Evolutionary conservation across 2,329 filamentous ascomycete species (phyloP).

Genomic region (Epicoccum nigrum): DNA sequence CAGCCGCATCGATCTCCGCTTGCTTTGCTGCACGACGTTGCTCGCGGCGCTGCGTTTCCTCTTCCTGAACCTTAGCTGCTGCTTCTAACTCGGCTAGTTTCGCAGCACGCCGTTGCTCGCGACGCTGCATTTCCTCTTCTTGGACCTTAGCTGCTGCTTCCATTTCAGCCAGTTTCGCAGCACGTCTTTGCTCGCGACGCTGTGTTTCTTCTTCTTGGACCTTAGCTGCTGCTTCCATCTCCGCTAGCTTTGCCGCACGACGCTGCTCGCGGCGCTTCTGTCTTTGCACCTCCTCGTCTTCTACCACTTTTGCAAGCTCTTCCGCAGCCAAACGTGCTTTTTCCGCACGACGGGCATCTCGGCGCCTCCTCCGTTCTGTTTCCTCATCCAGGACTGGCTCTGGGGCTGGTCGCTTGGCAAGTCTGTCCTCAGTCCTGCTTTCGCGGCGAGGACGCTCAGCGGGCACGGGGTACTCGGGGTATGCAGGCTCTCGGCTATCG

Average conservation of each 20-base stretch:
- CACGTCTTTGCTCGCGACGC: conserved; percentile 34
- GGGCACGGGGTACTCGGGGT: conserved; percentile 38
- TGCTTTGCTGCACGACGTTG: conserved; percentile 33
- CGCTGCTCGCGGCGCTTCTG: conserved; percentile 39
- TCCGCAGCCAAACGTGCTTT: conserved; percentile 35
- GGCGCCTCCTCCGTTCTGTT: conserved; percentile 34
- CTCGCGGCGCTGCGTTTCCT: conserved; percentile 38
- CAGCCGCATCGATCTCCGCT: conserved; percentile 31
- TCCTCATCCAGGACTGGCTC: conserved; percentile 37
- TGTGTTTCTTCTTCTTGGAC: conserved; percentile 28
- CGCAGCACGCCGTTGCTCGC: too few relatives aligned
- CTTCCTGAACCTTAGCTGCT: conserved; percentile 27
- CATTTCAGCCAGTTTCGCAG: too few relatives aligned
- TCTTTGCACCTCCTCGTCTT: conserved; percentile 33
- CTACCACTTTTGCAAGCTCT: conserved; percentile 30
- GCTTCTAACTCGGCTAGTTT: too few relatives aligned
- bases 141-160: too few relatives aligned
- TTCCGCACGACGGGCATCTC: conserved; percentile 36
- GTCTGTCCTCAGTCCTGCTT: conserved; percentile 33
- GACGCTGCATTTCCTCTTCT: too few relatives aligned
- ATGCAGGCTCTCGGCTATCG: conserved; percentile 35
- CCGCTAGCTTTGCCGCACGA: conserved; percentile 31
- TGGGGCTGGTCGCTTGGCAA: conserved; percentile 34
- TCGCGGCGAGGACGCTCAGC: conserved; percentile 35
- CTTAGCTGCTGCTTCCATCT: conserved; percentile 29